Evolutionary conservation across 164 flowering plant species (phyloP).

Genomic region (Magnolia kwangsiensis): DNA sequence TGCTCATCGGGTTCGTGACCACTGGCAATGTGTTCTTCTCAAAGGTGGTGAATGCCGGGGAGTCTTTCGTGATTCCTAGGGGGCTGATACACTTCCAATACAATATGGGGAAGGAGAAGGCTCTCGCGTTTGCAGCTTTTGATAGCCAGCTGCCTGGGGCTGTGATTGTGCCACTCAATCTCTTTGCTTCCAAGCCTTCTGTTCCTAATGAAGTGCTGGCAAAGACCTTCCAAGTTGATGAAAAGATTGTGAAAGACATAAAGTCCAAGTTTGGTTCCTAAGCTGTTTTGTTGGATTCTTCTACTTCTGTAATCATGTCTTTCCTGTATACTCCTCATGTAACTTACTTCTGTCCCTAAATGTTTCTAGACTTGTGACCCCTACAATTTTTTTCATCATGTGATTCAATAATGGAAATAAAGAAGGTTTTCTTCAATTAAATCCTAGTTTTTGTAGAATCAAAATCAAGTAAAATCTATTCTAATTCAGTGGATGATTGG

Average conservation of each 20-base stretch:
- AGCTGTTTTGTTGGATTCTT: background rate
- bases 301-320: too few species aligned
- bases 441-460: too few species aligned
- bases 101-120: conserved; percentile 51
- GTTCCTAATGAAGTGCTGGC: conserved; percentile 52
- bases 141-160: conserved; percentile 62
- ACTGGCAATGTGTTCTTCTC: conserved; percentile 48
- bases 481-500: too few species aligned
- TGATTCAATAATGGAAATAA: too few species aligned
- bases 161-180: conserved; percentile 20
- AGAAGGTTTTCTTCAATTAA: too few species aligned
- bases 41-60: conserved; percentile 47
- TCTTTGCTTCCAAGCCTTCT: conserved; percentile 52
- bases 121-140: conserved; percentile 49
- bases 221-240: conserved; percentile 43
- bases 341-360: too few species aligned
- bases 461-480: too few species aligned
- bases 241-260: conserved; percentile 30
- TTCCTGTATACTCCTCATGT: too few species aligned
- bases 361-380: too few species aligned
- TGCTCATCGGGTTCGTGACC: conserved; percentile 56
- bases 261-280: conserved; percentile 39
- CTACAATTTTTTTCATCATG: too few species aligned
- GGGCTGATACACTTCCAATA: conserved; percentile 68
- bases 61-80: conserved; percentile 60